Evolutionary conservation across 805 yeast species (phyloP), one percentile per base, ranked within the genome.

Genomic region (Cyberlindnera xishuangbannaensis): DNA sequence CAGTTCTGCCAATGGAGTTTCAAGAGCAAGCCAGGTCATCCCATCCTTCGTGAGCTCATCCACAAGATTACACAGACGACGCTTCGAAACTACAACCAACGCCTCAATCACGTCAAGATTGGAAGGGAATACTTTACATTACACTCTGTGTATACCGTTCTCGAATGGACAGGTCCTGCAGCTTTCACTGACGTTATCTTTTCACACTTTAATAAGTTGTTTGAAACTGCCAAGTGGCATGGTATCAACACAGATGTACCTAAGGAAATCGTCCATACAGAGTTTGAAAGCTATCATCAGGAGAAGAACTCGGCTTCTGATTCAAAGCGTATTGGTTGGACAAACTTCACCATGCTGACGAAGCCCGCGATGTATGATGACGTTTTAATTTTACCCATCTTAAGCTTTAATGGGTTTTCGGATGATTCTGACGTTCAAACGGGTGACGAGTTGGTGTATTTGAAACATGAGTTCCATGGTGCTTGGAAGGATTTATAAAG

Each of bases 1-100:
- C 81, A 76, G 48, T 72, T 76, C 46, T 76, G 78, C 31, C 81
- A 76, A 48, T 76, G 78, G 67, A 67, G 78, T 9, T 61, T 76
- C 33, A 77, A 73, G 51, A 63, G 76, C 21, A 76, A 73, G 46
- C 72, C 75, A 4, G 77, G 79, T n/a, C 82, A 76, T 50, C 82
- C 82, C 7, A 59, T 76, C 11, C 61, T 76, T 34, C 64, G 77
- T 37, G 79, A 76, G 43, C 51, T 73, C 29, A 76, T 76, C 36
- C 68, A 76, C 15, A 59, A 56, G 30, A 76, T 76, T 39, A 70
- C 71, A 2, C 71, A 71, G 37, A 54, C 62, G 6, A 75, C 82
- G 0, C 55, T 74, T 31, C 60, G 64, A 13, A 50, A 70, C 27
- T 58, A 61, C 34, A 48, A 47, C 18, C 59, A 12, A 47, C 56